Evolutionary conservation across 2,329 filamentous ascomycete species (phyloP).

Genomic region (Ilyonectria sp.): DNA sequence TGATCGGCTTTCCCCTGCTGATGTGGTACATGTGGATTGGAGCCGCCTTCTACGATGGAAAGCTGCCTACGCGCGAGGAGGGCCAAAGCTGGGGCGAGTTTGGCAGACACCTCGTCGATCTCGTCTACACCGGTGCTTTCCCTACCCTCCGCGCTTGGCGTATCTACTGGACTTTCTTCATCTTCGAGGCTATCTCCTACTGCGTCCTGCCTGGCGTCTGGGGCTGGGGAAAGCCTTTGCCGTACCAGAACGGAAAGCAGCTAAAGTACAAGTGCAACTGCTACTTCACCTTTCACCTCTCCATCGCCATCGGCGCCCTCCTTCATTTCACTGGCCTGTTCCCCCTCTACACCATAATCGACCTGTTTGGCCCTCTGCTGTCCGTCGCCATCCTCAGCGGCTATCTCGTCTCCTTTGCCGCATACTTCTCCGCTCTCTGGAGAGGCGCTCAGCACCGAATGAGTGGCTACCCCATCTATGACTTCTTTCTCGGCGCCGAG

Average conservation of each 20-base stretch:
- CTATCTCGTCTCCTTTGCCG: slow-evolving; percentile 84
- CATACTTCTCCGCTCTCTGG: slow-evolving; percentile 88
- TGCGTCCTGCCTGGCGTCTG: slow-evolving; percentile 89
- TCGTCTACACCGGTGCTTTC: slow-evolving; percentile 88
- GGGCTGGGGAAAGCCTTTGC: slow-evolving; percentile 88
- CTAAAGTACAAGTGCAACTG: slow-evolving; percentile 96
- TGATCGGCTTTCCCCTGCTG: slow-evolving; percentile 89
- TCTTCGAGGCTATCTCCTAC: slow-evolving; percentile 88
- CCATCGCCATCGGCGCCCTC: slow-evolving; percentile 77
- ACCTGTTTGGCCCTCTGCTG: slow-evolving; percentile 95
- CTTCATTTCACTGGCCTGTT: slow-evolving; percentile 90
- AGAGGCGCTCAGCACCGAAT: slow-evolving; percentile 83
- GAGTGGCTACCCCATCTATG: slow-evolving; percentile 88
- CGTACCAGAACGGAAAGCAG: slow-evolving; percentile 86
- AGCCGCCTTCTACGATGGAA: slow-evolving; percentile 90
- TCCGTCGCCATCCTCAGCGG: slow-evolving; percentile 96
- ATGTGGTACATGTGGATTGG: slow-evolving; percentile 99
- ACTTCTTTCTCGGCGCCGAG: slow-evolving; percentile 95
- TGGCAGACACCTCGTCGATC: slow-evolving; percentile 75
- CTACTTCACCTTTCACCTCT: slow-evolving; percentile 89
- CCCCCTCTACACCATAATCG: slow-evolving; percentile 91
- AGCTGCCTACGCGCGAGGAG: slow-evolving; percentile 77
- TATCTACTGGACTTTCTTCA: slow-evolving; percentile 95
- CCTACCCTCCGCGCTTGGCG: slow-evolving; percentile 87
- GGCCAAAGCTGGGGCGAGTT: slow-evolving; percentile 82